A percentile compares a stretch with the other conserved stretches of the same genome.
Conservation (phyloP, 1,284 basidiomycete species). For the Malassezia cuniculi region DNA sequence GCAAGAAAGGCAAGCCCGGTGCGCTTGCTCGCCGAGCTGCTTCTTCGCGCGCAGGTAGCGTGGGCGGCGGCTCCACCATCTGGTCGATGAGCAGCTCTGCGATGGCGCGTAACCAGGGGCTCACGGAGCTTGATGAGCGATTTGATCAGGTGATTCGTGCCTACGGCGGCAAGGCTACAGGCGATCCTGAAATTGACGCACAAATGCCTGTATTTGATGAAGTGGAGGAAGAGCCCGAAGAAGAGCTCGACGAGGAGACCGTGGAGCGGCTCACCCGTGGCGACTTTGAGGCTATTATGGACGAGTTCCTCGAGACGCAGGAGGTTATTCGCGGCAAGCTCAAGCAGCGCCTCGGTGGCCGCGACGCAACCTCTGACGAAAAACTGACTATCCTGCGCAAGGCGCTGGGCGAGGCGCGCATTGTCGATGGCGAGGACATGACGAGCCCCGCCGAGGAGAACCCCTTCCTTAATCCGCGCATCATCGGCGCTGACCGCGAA, state of each 20-base stretch:
- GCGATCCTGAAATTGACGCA: conserved; percentile 5
- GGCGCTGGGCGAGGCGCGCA: conserved; percentile 27
- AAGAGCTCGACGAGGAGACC: conserved; percentile 53
- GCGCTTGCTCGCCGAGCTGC: conserved; percentile 34
- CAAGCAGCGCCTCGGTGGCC: conserved; percentile 49
- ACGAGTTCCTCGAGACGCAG: conserved; percentile 84
- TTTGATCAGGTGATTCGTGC: conserved; percentile 66
- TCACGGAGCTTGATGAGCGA: conserved; percentile 76
- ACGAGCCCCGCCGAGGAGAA: conserved; percentile 51
- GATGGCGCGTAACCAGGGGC: conserved; percentile 80
- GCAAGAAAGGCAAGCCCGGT: conserved; percentile 29
- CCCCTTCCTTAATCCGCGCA: conserved; percentile 12
- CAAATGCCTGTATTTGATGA: conserved; percentile 57
- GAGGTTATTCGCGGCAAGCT: conserved; percentile 77
- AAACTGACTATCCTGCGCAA: conserved; percentile 52
- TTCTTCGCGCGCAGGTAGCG: conserved; percentile 26
- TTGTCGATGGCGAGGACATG: conserved; percentile 63
- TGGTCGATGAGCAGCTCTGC: conserved; percentile 78
- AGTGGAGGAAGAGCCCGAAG: conserved; percentile 58
- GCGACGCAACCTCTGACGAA: conserved; percentile 49
- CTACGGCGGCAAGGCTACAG: conserved; percentile 5
- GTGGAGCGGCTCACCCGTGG: conserved; percentile 59
- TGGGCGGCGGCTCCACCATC: conserved; percentile 32
- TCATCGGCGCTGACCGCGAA: conserved; percentile 24
- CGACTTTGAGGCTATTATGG: conserved; percentile 81